phyloP scores from a whole-genome alignment of 2,329 filamentous ascomycete species.

The Paramyrothecium roridum region DNA sequence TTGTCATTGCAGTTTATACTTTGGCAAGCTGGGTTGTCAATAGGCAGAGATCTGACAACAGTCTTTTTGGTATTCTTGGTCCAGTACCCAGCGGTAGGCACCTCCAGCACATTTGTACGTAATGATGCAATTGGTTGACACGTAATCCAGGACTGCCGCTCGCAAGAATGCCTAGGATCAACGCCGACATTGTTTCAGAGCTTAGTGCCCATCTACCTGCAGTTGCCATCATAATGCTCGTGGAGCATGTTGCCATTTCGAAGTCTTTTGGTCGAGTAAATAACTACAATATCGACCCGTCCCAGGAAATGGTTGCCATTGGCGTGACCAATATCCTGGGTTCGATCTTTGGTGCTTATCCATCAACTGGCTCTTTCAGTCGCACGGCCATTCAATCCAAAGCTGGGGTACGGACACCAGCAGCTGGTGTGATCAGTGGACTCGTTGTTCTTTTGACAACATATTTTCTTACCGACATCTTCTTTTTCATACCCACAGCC shows the following conservation, averaged over 20 bases:
- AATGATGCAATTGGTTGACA: neutral
- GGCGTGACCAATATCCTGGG: slow-evolving; percentile 87
- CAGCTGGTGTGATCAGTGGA: slow-evolving; percentile 86
- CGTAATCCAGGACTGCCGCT: slow-evolving; percentile 66
- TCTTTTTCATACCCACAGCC: slow-evolving; percentile 88
- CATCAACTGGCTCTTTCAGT: slow-evolving; percentile 92
- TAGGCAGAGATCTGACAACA: slow-evolving; percentile 58
- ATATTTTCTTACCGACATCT: slow-evolving; percentile 82
- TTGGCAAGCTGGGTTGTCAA: slow-evolving; percentile 87
- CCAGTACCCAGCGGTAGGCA: slow-evolving; percentile 65
- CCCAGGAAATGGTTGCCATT: slow-evolving; percentile 93
- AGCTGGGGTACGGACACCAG: slow-evolving; percentile 86
- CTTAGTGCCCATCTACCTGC: slow-evolving; percentile 76
- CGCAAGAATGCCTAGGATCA: slow-evolving; percentile 69
- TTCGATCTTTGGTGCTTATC: slow-evolving; percentile 88
- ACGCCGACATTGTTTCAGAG: slow-evolving; percentile 60
- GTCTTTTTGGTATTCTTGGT: slow-evolving; percentile 71
- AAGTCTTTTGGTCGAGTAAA: slow-evolving; percentile 96
- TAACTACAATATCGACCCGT: slow-evolving; percentile 94
- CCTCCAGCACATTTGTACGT: neutral
- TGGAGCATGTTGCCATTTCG: slow-evolving; percentile 95
- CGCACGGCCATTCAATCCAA: slow-evolving; percentile 97
- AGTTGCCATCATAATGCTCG: slow-evolving; percentile 88
- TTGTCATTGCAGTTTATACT: slow-evolving; percentile 89
- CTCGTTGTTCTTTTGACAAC: slow-evolving; percentile 83